phyloP scores from a whole-genome alignment of 2,329 filamentous ascomycete genomes.

The Talaromyces sp. region DNA sequence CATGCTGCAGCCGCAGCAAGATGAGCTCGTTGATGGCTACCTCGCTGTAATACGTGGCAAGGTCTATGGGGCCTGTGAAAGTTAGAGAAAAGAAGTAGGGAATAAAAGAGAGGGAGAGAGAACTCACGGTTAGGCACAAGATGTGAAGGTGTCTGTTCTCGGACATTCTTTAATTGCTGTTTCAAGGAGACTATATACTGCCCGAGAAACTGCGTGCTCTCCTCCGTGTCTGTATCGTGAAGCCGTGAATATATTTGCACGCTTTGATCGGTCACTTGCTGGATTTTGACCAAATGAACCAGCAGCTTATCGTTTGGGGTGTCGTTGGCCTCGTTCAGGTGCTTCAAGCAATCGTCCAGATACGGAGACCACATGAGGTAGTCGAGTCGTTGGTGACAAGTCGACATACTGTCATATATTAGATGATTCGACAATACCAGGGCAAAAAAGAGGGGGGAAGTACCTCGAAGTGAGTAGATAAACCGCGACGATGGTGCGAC shows the following conservation, averaged over 20 bases:
- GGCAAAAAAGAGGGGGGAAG: conserved; percentile 3
- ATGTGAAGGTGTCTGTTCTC: conserved; percentile 2
- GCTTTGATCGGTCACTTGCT: conserved; percentile 10
- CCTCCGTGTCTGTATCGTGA: conserved; percentile 2
- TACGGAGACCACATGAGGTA: conserved; percentile 54
- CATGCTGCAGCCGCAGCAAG: conserved; percentile 2
- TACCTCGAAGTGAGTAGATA: conserved; percentile 43
- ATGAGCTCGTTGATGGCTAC: conserved; percentile 7
- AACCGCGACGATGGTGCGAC: conserved; percentile 46
- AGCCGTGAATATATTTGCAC: conserved; percentile 2
- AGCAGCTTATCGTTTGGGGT: conserved; percentile 49
- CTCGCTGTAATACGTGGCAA: not conserved
- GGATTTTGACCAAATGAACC: conserved; percentile 20
- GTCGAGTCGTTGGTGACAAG: conserved; percentile 47
- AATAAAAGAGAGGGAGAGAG: not conserved
- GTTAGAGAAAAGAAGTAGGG: not conserved
- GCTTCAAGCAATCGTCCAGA: conserved; percentile 53
- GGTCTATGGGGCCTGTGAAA: not conserved
- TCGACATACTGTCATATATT: conserved; percentile 31
- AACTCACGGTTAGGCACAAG: conserved; percentile 4
- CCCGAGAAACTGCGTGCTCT: conserved; percentile 4
- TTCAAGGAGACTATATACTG: conserved; percentile 5
- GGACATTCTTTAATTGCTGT: not conserved
- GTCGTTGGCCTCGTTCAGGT: conserved; percentile 44
- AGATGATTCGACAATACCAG: not conserved